These are phyloP conservation scores for Simplicillium aogashimaense DNA, from an alignment of 2,329 filamentous ascomycete species.

Conservation along the genomic window DNA sequence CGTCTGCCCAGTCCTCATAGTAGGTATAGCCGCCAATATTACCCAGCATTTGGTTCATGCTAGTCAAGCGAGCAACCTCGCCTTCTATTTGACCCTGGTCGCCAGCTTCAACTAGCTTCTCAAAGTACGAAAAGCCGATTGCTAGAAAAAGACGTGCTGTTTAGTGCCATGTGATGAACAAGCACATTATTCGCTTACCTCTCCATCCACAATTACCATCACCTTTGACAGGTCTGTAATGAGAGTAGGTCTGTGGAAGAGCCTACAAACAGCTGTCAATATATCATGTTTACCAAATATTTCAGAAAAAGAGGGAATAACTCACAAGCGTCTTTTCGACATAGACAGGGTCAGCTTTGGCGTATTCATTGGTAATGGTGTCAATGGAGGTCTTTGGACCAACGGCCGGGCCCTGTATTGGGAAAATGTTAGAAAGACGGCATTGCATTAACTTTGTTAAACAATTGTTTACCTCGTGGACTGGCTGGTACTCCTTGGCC, in stretches of 20 bases:
- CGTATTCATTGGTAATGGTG: constrained; percentile 75
- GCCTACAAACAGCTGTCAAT: constrained; percentile 38
- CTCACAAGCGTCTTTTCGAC: constrained; percentile 79
- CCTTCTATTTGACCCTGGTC: constrained; percentile 55
- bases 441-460: not conserved
- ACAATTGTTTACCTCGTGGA: constrained; percentile 36
- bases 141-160: constrained; percentile 40
- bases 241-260: constrained; percentile 73
- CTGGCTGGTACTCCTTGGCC: constrained; percentile 47
- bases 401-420: constrained; percentile 68
- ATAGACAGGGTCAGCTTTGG: constrained; percentile 75
- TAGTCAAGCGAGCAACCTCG: constrained; percentile 64
- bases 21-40: constrained; percentile 61
- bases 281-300: not conserved
- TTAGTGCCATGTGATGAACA: not conserved
- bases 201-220: constrained; percentile 97
- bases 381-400: constrained; percentile 68
- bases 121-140: constrained; percentile 87
- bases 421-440: not conserved
- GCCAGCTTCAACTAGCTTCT: constrained; percentile 63
- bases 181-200: constrained; percentile 46
- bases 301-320: constrained; percentile 8
- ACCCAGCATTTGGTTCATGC: constrained; percentile 60
- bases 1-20: constrained; percentile 74
- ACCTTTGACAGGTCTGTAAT: constrained; percentile 79